Percentiles rank a stretch among this genome's conserved stretches.
These are phyloP conservation scores for Pleurotus giganteus DNA, from an alignment of 768 basidiomycete species.

Conservation along the genomic window DNA sequence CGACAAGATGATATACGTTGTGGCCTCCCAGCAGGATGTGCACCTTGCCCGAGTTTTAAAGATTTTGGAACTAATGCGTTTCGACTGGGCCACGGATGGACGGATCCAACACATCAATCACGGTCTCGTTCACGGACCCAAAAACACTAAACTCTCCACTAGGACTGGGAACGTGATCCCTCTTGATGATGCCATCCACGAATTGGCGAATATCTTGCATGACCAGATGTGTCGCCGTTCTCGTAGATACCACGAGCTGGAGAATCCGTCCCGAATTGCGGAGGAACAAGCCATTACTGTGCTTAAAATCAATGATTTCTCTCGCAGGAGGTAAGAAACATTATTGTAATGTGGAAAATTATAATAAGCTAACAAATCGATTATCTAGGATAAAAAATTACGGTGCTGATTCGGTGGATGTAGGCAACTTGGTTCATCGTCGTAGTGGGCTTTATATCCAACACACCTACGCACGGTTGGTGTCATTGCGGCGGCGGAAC, in stretches of 20 bases:
- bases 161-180: background rate
- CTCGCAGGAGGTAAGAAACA: background rate
- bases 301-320: slow-evolving; percentile 6
- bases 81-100: background rate
- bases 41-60: slow-evolving; percentile 12
- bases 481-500: slow-evolving; percentile 1
- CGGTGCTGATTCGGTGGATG: background rate
- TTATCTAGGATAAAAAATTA: background rate
- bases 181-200: background rate
- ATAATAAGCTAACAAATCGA: no score
- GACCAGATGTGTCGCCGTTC: background rate
- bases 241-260: background rate
- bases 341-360: background rate
- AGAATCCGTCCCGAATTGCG: background rate
- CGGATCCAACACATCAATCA: slow-evolving; percentile 3
- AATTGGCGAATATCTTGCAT: background rate
- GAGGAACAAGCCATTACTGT: slow-evolving; percentile 2
- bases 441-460: background rate
- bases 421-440: background rate
- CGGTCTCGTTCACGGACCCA: slow-evolving; percentile 3
- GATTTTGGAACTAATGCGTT: slow-evolving; percentile 24
- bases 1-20: slow-evolving; percentile 58
- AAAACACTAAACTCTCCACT: background rate
- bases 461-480: background rate
- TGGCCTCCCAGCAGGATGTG: slow-evolving; percentile 25